Base-by-base conservation (phyloP, 202 grass and related monocot genomes). In the Saccharum hybrid region DNA sequence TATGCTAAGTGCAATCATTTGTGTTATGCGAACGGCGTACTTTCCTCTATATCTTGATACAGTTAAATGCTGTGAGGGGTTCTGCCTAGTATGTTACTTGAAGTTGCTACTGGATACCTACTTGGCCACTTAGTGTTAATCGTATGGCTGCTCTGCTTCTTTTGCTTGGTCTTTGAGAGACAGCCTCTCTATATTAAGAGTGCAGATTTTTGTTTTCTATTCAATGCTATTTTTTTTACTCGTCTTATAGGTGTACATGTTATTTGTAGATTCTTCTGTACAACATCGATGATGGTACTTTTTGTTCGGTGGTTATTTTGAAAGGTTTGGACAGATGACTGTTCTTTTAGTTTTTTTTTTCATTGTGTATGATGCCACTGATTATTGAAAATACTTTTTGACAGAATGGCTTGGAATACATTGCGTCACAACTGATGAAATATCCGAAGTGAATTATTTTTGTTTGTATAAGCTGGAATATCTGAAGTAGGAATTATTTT, bases 331-430 rank as follows among this genome's bases (percentile, higher is more conserved):
- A 26, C 23, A 52, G 59, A 33, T 81, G 38, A 31, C 49, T 78
- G 63, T 71, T 49, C 16, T 72, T 77, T 33, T 81, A 30, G 12
- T 60, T 83, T 65, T 66, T 77, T n/a, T 49, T 15, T 70, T 48
- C 83, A 48, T 64, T 43, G 14, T 33, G 46, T 30, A 51, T 43
- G 54, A 38, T 71, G 69, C 71, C 19, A 57, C 75, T 84, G 68
- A 82, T 83, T 86, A 18, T 64, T 86, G n/a, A 63, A 75, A 64
- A 59, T 70, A 83, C 63, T 69, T 86, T 74, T 79, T 82, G 51
- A 80, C 76, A 88, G 81, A 79, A 83, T 79, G 75, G 48, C 46
- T 73, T 84, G 81, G 14, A 62, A 61, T 84, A 39, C 14, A 48
- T 46, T n/a, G 23, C 6, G 57, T 79, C 18, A 21, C 68, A 48